phyloP scores from a whole-genome alignment of 169 alveolate species.

The Plasmodium gonderi region DNA sequence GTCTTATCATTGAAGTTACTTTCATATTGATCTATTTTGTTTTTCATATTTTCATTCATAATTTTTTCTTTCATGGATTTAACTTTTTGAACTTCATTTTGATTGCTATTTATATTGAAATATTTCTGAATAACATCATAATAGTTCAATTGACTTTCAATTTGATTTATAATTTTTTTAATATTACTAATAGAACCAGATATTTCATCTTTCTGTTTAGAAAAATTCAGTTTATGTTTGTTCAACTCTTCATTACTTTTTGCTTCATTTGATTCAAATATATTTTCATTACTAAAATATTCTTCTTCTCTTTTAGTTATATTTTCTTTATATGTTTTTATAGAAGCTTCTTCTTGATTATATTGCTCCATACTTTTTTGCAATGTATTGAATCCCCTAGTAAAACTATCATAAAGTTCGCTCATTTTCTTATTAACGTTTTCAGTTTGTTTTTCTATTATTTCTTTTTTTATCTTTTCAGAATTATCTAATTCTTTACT shows the following conservation, averaged over 20 bases:
- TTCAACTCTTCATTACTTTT: neutral
- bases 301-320: neutral
- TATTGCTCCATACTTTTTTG: neutral
- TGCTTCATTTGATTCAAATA: neutral
- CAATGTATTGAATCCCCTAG: neutral
- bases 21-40: neutral
- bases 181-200: neutral
- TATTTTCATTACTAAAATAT: neutral
- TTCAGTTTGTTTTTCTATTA: neutral
- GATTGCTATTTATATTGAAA: neutral
- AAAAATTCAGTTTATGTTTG: neutral
- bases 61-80: neutral
- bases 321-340: neutral
- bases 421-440: neutral
- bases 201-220: slow-evolving; percentile 4
- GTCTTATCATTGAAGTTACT: neutral
- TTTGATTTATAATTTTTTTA: neutral
- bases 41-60: neutral
- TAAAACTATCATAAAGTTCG: neutral
- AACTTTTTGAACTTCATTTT: neutral
- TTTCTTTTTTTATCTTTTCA: slow-evolving; percentile 9
- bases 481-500: neutral
- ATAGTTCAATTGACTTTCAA: neutral
- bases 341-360: neutral
- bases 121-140: neutral